Evolutionary conservation across 805 yeast species (phyloP).

Genomic region (Lipomyces spencermartinsiae): DNA sequence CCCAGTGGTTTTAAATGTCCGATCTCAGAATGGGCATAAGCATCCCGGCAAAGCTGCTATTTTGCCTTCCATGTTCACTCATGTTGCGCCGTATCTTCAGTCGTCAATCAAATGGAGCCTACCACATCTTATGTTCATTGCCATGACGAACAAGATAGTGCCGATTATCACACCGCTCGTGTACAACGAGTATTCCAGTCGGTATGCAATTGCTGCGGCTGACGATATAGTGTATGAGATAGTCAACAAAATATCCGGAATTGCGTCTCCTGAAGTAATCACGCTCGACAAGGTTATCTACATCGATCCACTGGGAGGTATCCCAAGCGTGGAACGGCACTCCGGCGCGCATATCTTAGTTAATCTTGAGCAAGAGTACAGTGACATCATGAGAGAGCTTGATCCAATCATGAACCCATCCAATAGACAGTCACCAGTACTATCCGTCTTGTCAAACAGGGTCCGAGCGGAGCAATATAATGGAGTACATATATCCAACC

Average conservation of each 20-base stretch:
- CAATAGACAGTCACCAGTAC: not conserved
- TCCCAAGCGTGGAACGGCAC: constrained; percentile 83
- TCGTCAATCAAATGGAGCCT: constrained; percentile 17
- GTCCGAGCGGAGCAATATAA: not conserved
- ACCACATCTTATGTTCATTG: constrained; percentile 48
- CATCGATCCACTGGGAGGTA: constrained; percentile 85
- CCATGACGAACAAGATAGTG: constrained; percentile 52
- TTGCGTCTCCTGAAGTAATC: constrained; percentile 40
- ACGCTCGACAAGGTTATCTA: constrained; percentile 81
- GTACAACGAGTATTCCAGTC: constrained; percentile 61
- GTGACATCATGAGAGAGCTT: constrained; percentile 68
- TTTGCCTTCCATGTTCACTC: constrained; percentile 27
- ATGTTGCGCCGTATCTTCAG: not conserved
- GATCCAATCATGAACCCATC: constrained; percentile 1
- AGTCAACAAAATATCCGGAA: constrained; percentile 46
- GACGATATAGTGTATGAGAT: constrained; percentile 52
- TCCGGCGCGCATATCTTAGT: constrained; percentile 82
- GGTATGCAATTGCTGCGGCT: constrained; percentile 49
- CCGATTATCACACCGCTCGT: constrained; percentile 69
- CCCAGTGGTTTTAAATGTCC: not conserved
- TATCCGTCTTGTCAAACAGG: not conserved
- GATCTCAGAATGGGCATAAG: not conserved
- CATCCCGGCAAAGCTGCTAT: constrained; percentile 20
- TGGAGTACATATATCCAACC: constrained; percentile 62
- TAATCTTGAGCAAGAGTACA: constrained; percentile 81